A percentile compares a stretch with the other conserved stretches of the same genome.
Evolutionary conservation across 371 early-diverging fungal species (phyloP).

Genomic region (Chytridium lagenaria): DNA sequence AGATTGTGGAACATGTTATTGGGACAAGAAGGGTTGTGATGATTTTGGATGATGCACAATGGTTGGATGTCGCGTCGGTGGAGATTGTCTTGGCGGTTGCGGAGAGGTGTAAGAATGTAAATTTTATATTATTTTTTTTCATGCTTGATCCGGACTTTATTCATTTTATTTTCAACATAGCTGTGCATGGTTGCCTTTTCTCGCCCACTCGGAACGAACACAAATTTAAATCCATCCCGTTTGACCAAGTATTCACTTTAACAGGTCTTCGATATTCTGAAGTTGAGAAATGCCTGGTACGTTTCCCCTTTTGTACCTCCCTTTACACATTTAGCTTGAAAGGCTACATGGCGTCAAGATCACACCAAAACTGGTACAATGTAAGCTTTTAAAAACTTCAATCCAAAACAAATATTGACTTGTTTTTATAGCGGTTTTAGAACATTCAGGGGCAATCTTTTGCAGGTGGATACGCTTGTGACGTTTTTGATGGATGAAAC

Average conservation of each 20-base stretch:
- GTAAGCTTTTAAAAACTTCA: too few species aligned
- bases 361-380: too few species aligned
- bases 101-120: background rate
- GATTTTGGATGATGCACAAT: constrained; percentile 2
- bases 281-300: background rate
- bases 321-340: too few species aligned
- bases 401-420: background rate
- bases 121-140: too few species aligned
- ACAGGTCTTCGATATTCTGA: background rate
- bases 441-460: background rate
- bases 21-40: background rate
- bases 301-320: too few species aligned
- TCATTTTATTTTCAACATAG: too few species aligned
- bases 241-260: background rate
- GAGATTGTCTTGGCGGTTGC: background rate
- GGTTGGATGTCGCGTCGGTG: constrained; percentile 1
- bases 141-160: too few species aligned
- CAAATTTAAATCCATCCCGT: background rate
- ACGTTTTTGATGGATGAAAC: background rate
- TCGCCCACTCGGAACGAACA: background rate
- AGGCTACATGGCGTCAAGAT: too few species aligned
- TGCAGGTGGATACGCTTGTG: constrained; percentile 14
- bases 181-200: background rate
- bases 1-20: background rate
- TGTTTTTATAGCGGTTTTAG: background rate